phyloP scores from a whole-genome alignment of 768 basidiomycete genomes.

The Royoungia palumana region DNA sequence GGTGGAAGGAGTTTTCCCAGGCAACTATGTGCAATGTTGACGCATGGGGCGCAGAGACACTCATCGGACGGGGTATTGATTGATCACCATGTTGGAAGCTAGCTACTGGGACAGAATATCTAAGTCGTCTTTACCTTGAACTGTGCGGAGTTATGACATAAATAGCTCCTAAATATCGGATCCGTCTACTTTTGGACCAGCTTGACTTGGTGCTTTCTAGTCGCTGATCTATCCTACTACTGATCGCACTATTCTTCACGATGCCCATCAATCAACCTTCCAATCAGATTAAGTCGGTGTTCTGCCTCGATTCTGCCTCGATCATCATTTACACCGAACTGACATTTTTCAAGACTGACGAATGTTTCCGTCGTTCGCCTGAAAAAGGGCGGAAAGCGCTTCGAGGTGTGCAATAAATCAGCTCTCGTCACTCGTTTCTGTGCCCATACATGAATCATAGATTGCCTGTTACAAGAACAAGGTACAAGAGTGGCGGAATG shows the following conservation, averaged over 20 bases:
- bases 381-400: slow-evolving; percentile 96
- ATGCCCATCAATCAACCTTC: slow-evolving; percentile 78
- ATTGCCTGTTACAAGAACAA: slow-evolving; percentile 99
- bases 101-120: background rate
- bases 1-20: slow-evolving; percentile 85
- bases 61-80: background rate
- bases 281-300: slow-evolving; percentile 77
- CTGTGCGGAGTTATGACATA: background rate
- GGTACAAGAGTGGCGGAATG: slow-evolving; percentile 93
- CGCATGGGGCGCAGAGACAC: background rate
- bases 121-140: background rate
- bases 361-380: slow-evolving; percentile 95
- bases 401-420: slow-evolving; percentile 59
- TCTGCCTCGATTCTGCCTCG: background rate
- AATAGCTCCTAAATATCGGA: slow-evolving; percentile 15
- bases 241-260: background rate
- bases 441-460: slow-evolving; percentile 35
- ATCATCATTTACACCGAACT: background rate
- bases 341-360: slow-evolving; percentile 62
- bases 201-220: no score
- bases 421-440: background rate
- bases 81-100: background rate
- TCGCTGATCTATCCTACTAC: background rate
- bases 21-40: slow-evolving; percentile 41
- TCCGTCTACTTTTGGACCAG: no score